phyloP scores from a whole-genome alignment of 129 eudicot species.

The Escallonia herrerae region DNA sequence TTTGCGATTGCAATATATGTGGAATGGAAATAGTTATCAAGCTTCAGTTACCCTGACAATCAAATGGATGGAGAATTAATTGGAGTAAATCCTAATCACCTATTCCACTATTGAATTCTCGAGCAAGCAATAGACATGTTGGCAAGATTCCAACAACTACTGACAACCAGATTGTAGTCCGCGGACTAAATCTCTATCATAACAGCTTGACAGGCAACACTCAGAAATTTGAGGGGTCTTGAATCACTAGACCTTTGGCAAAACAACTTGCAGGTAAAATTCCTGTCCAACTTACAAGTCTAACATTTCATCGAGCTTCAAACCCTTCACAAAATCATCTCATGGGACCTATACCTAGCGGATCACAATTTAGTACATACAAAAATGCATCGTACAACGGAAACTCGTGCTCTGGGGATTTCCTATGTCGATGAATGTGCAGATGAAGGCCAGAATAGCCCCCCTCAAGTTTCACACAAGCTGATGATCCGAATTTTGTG shows the following conservation, averaged over 20 bases:
- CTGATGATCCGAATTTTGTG: not conserved
- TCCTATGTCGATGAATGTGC: conserved; percentile 6
- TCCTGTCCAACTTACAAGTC: conserved; percentile 14
- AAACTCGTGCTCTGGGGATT: conserved; percentile 11
- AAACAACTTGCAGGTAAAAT: conserved; percentile 32
- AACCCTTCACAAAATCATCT: conserved; percentile 28
- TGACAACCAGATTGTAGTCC: conserved; percentile 16
- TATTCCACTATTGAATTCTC: conserved; percentile 22
- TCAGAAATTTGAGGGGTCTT: conserved; percentile 17
- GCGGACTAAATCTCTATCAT: conserved; percentile 22
- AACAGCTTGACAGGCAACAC: conserved; percentile 24
- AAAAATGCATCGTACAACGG: not conserved
- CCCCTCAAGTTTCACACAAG: not conserved
- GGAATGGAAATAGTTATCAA: not conserved
- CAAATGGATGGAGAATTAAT: not conserved
- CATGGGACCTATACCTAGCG: conserved; percentile 3
- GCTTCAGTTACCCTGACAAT: not conserved
- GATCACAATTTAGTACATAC: conserved; percentile 2
- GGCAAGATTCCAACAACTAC: conserved; percentile 20
- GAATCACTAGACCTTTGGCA: conserved; percentile 34
- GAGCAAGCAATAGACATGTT: conserved; percentile 10
- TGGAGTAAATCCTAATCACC: not conserved
- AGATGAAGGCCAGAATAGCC: not conserved
- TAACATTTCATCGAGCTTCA: conserved; percentile 14
- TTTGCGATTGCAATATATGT: too few species aligned